Base-by-base conservation (phyloP, 2,329 filamentous ascomycete genomes). In the Sporothrix euskadiensis region DNA sequence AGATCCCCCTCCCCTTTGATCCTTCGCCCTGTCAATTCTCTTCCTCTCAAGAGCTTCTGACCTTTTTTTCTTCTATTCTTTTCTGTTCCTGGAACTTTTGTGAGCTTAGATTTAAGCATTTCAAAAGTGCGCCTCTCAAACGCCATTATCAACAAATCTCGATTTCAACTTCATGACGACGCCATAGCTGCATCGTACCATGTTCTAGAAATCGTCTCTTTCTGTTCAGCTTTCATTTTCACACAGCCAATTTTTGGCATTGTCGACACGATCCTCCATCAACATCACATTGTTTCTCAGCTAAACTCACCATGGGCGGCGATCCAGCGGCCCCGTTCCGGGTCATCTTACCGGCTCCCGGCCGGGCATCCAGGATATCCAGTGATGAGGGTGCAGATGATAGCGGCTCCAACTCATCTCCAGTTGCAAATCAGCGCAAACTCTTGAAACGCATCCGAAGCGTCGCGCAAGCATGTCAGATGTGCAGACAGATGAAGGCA, bases 391-490 rank as follows among this genome's bases (percentile, higher is more conserved):
- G n/a, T 12, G n/a, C 30, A 30, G 72, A 73, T 49, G 74, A 74
- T 44, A 66, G 8, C 56, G 32, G 8, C 32, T 19, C 35, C 61
- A 47, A 30, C 39, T 39, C 70, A 0, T 70, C 69, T 1, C 65
- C 69, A 8, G 39, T 70, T 30, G 14, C 56, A 22, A 52, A 30
- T 49, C 65, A 72, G 14, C 44, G 74, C 6, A 71, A 56, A 1
- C 73, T 77, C 3, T 69, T 56, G 8, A 73, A 74, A 30, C 75
- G 76, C 44, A 74, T 75, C 39, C 76, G 76, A 44, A 76, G 74
- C 57, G 79, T 80, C 5, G 76, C 79, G 1, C 79, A 80, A 73
- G 79, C 79, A 1, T 80, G 79, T 70, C 76, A 79, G n/a, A 76
- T 77, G 47, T 80, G 79, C 69, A 77, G 79, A 1, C 77, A 76